Evolutionary conservation across 1,284 basidiomycete genomes (phyloP).

Genomic region (Agroathelia rolfsii): DNA sequence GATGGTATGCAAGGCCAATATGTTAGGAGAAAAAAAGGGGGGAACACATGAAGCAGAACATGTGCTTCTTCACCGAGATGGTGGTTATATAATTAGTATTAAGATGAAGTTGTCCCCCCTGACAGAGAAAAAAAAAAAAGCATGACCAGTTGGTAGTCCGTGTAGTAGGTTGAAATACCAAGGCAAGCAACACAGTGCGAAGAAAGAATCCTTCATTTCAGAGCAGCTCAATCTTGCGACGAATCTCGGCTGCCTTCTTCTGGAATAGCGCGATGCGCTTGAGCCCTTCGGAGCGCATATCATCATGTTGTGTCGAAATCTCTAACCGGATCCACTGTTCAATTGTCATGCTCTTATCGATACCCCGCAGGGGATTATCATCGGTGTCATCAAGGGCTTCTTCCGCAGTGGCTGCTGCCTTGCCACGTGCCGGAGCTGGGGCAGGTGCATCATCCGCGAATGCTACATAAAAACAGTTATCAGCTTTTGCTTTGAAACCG

Average conservation of each 20-base stretch:
- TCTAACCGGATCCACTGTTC: constrained; percentile 72
- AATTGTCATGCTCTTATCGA: constrained; percentile 63
- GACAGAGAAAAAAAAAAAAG: no score
- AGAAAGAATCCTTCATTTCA: no score
- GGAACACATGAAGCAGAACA: no score
- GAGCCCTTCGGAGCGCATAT: constrained; percentile 53
- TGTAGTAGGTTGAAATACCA: no score
- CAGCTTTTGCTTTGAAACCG: no score
- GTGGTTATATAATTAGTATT: no score
- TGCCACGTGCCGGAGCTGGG: constrained; percentile 5
- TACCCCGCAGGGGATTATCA: constrained; percentile 36
- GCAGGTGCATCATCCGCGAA: not conserved
- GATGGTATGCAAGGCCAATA: no score
- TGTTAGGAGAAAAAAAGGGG: no score
- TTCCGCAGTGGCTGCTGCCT: constrained; percentile 6
- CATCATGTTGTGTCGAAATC: constrained; percentile 52
- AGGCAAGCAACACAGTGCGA: no score
- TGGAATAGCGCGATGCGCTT: constrained; percentile 48
- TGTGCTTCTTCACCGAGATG: no score
- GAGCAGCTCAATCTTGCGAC: constrained; percentile 34
- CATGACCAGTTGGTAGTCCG: no score
- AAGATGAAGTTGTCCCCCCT: no score
- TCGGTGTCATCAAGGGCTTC: not conserved
- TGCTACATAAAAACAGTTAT: not conserved
- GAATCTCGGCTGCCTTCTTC: constrained; percentile 46